Evolutionary conservation across 2,329 filamentous ascomycete genomes (phyloP).

Genomic region (Cytospora leucostoma): DNA sequence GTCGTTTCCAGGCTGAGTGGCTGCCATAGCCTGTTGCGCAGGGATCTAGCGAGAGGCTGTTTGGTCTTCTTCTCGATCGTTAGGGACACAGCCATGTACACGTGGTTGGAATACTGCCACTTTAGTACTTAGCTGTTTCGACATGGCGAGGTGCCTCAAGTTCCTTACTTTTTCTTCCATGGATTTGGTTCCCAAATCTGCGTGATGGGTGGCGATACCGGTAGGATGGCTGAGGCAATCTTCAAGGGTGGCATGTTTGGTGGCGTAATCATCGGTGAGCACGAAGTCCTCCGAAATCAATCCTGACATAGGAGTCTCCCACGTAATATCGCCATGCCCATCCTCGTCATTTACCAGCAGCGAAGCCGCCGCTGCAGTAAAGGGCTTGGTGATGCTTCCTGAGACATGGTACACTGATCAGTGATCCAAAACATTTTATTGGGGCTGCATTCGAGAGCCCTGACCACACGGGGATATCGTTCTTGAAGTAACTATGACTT

Average conservation of each 20-base stretch:
- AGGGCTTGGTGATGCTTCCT: conserved; percentile 10
- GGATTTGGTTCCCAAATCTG: conserved; percentile 10
- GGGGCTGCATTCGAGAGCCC: too few species aligned
- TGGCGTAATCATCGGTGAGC: neutral
- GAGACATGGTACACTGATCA: neutral
- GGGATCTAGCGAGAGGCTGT: neutral
- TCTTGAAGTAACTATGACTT: neutral
- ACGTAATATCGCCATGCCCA: conserved; percentile 1
- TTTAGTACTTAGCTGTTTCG: neutral
- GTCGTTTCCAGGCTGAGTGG: neutral
- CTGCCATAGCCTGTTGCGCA: conserved; percentile 4
- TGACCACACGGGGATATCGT: neutral
- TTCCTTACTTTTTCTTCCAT: neutral
- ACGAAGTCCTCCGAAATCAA: conserved; percentile 6
- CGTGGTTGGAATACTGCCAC: conserved; percentile 13
- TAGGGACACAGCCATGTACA: conserved; percentile 9
- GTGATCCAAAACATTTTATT: too few species aligned
- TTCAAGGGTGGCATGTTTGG: conserved; percentile 5
- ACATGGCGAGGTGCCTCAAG: conserved; percentile 10
- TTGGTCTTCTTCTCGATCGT: neutral
- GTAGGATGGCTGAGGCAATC: conserved; percentile 16
- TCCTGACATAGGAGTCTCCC: neutral
- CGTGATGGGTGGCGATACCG: conserved; percentile 12
- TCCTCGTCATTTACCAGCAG: conserved; percentile 5
- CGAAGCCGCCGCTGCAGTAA: conserved; percentile 7